These are phyloP conservation scores for Torulaspora gathmanii DNA, from an alignment of 805 yeast species.

Conservation along the genomic window DNA sequence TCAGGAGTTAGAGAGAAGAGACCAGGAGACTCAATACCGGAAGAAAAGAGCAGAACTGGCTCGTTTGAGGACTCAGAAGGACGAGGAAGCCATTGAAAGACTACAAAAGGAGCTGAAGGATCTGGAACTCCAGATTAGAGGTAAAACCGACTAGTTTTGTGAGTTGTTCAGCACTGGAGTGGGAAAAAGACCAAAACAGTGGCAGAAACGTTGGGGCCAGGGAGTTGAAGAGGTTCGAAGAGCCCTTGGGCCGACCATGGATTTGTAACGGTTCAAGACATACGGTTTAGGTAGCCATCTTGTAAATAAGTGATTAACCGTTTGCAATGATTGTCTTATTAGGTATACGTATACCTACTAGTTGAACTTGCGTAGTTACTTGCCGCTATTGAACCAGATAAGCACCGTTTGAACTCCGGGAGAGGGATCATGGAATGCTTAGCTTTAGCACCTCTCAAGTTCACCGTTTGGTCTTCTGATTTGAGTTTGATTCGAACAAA, in stretches of 20 bases:
- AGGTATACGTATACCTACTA: background rate
- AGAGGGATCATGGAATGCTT: conserved; percentile 11
- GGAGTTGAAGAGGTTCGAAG: background rate
- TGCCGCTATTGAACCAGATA: background rate
- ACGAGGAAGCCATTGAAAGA: conserved; percentile 29
- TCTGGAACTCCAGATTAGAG: conserved; percentile 24
- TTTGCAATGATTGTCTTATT: conserved; percentile 1
- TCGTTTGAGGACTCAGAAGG: conserved; percentile 41
- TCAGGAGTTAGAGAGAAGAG: conserved; percentile 84
- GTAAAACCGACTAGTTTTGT: conserved; percentile 6
- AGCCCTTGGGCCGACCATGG: background rate
- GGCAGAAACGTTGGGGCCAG: background rate
- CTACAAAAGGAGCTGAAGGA: conserved; percentile 30
- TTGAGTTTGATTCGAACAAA: conserved; percentile 11
- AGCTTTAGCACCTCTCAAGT: conserved; percentile 18
- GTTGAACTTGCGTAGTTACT: background rate
- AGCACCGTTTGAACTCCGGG: background rate
- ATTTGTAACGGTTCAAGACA: background rate
- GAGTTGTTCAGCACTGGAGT: background rate
- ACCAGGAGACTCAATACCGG: conserved; percentile 62
- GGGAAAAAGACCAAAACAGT: background rate
- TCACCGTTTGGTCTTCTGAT: conserved; percentile 25
- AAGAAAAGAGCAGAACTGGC: conserved; percentile 63
- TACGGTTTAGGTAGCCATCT: background rate
- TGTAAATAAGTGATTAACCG: conserved; percentile 2